Percentiles rank a stretch among this genome's conserved stretches.
phyloP scores from a whole-genome alignment of 2,329 filamentous ascomycete species.

The Diaporthe australafricana region DNA sequence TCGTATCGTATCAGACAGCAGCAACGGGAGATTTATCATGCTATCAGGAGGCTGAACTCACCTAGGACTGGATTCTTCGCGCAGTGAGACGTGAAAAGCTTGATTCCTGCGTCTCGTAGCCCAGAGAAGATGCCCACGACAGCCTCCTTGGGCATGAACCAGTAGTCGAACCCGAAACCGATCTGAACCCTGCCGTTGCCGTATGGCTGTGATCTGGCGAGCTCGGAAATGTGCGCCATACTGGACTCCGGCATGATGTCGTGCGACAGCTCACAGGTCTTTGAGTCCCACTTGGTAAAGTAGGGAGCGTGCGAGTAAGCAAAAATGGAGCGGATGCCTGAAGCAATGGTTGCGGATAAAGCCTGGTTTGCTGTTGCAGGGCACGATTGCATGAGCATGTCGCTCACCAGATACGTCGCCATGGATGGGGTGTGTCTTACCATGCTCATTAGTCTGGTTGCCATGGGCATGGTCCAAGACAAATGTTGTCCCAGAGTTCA shows the following conservation, averaged over 20 bases:
- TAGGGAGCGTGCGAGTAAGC: neutral
- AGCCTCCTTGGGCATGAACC: constrained; percentile 5
- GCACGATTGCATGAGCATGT: neutral
- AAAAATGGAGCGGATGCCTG: neutral
- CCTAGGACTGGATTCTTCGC: neutral
- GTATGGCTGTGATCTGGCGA: neutral
- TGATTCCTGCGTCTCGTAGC: neutral
- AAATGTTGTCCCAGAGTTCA: constrained; percentile 15
- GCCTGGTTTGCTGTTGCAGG: neutral
- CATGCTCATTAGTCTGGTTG: neutral
- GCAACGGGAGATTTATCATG: neutral
- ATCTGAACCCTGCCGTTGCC: constrained; percentile 16
- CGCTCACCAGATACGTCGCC: neutral
- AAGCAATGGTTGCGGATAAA: neutral
- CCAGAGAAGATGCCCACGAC: neutral
- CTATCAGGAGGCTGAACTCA: neutral
- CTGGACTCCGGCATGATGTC: neutral
- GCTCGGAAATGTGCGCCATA: neutral
- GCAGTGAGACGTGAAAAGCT: constrained; percentile 5
- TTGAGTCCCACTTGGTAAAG: neutral
- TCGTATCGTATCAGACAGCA: neutral
- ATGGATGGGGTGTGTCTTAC: neutral
- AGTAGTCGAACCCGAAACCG: constrained; percentile 16
- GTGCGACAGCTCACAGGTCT: neutral
- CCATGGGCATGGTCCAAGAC: constrained; percentile 14